These are phyloP conservation scores for Dendrocalamus latiflorus DNA, from an alignment of 202 grass and related monocot species.

Conservation along the genomic window DNA sequence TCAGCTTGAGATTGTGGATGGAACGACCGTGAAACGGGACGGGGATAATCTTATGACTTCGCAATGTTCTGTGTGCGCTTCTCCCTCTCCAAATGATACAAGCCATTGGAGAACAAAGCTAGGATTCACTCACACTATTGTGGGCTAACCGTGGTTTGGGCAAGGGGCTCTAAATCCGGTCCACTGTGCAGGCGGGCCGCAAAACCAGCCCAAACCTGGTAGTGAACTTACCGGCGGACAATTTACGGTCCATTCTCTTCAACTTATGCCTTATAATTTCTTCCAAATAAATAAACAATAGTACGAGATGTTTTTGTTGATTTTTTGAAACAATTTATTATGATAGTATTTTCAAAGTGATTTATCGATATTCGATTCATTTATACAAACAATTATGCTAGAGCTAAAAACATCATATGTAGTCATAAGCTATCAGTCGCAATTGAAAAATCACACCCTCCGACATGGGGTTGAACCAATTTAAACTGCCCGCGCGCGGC, in stretches of 20 bases:
- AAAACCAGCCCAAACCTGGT: background rate
- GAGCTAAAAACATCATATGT: accelerated
- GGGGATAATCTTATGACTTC: no score
- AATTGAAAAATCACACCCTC: no score
- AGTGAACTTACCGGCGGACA: background rate
- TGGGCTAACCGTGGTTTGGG: background rate
- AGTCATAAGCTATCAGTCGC: no score
- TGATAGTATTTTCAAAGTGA: no score
- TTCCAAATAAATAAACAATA: no score
- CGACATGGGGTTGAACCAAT: background rate
- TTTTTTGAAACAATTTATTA: no score
- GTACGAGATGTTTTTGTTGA: accelerated
- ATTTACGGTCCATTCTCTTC: no score
- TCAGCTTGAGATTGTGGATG: background rate
- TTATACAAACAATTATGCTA: no score
- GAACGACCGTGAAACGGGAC: background rate
- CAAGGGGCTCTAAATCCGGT: background rate
- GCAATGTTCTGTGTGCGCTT: background rate
- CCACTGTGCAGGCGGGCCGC: background rate
- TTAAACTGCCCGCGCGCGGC: background rate
- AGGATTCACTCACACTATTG: background rate
- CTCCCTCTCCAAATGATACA: background rate
- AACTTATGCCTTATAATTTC: no score
- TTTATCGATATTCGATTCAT: no score
- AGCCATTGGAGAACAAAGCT: background rate